Base-by-base conservation (phyloP, 1,284 basidiomycete species). In the Trichosporon coremiiforme region DNA sequence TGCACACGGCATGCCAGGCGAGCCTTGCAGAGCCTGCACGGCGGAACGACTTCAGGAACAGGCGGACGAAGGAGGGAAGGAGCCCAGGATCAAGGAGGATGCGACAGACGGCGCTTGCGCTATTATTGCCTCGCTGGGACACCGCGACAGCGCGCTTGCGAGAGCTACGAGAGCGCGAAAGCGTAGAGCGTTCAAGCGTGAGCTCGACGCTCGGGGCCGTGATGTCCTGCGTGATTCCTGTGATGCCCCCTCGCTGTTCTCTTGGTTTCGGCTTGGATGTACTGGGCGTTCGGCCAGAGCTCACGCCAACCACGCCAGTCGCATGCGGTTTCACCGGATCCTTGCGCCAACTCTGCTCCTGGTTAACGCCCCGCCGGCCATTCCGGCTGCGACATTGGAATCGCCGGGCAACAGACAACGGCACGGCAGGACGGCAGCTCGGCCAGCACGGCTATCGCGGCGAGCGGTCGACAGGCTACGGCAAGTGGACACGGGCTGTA, bases 281-380 rank as follows among this genome's bases (percentile, higher is more conserved):
- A 4, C 17, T 45, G 41, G 41, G 41, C 41, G 41, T 15, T 45
- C 41, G 41, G 41, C 41, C 41, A 4, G 41, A 45, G 41, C 41
- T 12, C 15, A 41, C 38, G 38, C 38, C 38, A 41, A 17, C 38
- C 33, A n/a, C 41, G 41, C 41, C 41, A n/a, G 41, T 45, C 41
- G 41, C 41, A 45, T 45, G 41, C 41, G 41, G 41, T 45, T 45
- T 45, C 41, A n/a, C 41, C 38, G n/a, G 50, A 20, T 53, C 50
- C 50, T 25, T 53, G 50, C 50, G 20, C 50, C 50, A n/a, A n/a
- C 41, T 53, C 50, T 53, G 45, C 45, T 47, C 45, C 15, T 47
- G 45, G 10, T 13, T n/a, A 2, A 53, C 20, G 50, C 50, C 41
- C 22, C 20, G 50, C 50, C 50, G 20, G 20, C 50, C 20, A 20